These are phyloP conservation scores for Lactifluus pinguis DNA, from an alignment of 768 basidiomycete species.

Conservation along the genomic window DNA sequence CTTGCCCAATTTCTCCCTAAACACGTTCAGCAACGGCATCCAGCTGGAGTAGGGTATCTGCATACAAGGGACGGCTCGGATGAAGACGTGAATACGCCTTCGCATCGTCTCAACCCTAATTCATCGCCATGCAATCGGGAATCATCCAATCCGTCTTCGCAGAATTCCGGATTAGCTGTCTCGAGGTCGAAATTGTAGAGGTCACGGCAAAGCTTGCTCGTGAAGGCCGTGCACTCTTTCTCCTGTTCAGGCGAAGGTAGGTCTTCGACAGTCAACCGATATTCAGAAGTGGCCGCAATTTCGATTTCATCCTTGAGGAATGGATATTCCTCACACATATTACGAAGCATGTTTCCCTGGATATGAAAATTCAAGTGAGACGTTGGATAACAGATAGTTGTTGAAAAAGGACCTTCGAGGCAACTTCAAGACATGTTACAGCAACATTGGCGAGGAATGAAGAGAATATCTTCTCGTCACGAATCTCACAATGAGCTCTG, in stretches of 20 bases:
- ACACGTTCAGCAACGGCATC: background rate
- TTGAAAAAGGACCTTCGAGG: constrained; percentile 34
- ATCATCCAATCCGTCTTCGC: background rate
- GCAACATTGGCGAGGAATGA: constrained; percentile 52
- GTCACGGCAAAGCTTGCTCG: constrained; percentile 48
- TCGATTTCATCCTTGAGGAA: constrained; percentile 36
- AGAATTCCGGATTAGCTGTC: background rate
- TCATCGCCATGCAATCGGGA: constrained; percentile 1
- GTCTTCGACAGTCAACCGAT: constrained; percentile 45
- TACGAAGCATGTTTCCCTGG: constrained; percentile 59
- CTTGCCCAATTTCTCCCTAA: constrained; percentile 65
- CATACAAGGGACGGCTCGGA: constrained; percentile 6
- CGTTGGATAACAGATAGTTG: background rate
- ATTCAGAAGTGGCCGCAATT: constrained; percentile 38
- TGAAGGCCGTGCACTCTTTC: constrained; percentile 35
- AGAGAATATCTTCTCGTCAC: constrained; percentile 31
- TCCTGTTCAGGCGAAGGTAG: constrained; percentile 47
- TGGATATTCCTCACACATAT: constrained; percentile 41
- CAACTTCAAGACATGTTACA: constrained; percentile 47
- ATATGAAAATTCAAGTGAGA: constrained; percentile 14
- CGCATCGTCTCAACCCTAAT: background rate
- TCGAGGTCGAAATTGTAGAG: background rate
- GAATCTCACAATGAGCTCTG: constrained; percentile 34
- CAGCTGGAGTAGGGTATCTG: constrained; percentile 3
- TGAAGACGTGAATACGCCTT: background rate